Percentiles rank a stretch among this genome's conserved stretches.
Evolutionary conservation across 2,329 filamentous ascomycete genomes (phyloP).

Genomic region (Aquanectria penicillioides): DNA sequence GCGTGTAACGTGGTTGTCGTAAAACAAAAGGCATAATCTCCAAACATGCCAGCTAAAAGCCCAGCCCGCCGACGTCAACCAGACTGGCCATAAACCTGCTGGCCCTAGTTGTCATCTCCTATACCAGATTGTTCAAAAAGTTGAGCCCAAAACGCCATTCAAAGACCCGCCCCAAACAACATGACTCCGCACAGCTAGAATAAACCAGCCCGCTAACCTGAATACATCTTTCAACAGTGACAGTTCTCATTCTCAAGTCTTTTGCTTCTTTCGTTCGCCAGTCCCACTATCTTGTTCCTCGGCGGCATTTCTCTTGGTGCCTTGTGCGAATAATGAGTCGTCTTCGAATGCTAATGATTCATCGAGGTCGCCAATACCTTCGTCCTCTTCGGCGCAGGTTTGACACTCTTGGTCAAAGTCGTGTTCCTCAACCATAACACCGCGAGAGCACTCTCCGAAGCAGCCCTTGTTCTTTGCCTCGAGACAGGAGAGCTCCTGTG

Average conservation of each 20-base stretch:
- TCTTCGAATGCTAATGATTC: conserved; percentile 27
- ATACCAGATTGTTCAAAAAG: conserved; percentile 4
- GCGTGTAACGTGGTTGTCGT: conserved; percentile 18
- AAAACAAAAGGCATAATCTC: conserved; percentile 10
- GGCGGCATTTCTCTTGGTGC: conserved; percentile 32
- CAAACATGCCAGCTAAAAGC: conserved; percentile 7
- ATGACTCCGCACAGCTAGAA: conserved; percentile 3
- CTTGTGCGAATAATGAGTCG: conserved; percentile 14
- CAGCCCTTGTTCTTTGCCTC: conserved; percentile 59
- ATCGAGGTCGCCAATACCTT: conserved; percentile 54
- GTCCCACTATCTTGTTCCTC: conserved; percentile 32
- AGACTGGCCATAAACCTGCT: neutral
- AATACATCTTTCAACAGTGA: neutral
- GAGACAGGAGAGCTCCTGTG: conserved; percentile 58
- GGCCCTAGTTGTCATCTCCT: conserved; percentile 1
- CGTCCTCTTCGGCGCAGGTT: conserved; percentile 53
- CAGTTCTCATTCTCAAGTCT: conserved; percentile 34
- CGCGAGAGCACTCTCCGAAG: conserved; percentile 56
- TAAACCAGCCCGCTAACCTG: conserved; percentile 1
- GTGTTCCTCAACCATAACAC: conserved; percentile 55
- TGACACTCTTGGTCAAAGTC: conserved; percentile 60
- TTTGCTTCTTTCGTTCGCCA: conserved; percentile 44
- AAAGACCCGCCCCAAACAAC: conserved; percentile 12
- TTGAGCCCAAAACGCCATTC: conserved; percentile 25
- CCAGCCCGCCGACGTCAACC: conserved; percentile 6